phyloP scores from a whole-genome alignment of 148 eudicot genomes.

The Simmondsia chinensis region DNA sequence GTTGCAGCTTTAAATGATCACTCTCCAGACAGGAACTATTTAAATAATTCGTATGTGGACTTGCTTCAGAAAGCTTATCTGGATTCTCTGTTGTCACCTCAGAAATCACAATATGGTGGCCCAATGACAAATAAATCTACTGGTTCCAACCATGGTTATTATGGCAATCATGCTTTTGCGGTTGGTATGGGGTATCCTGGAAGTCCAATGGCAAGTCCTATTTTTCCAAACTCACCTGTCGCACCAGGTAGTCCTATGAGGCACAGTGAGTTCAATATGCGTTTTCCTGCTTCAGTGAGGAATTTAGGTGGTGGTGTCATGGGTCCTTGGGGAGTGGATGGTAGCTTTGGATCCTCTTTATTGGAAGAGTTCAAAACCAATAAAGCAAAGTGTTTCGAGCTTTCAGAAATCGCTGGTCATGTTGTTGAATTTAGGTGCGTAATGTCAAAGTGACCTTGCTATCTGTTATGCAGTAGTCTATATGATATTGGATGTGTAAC shows the following conservation, averaged over 20 bases:
- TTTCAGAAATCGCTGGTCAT: constrained; percentile 81
- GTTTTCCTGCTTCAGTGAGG: constrained; percentile 50
- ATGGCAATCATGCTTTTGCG: constrained; percentile 58
- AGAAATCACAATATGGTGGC: constrained; percentile 60
- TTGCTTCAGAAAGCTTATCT: constrained; percentile 75
- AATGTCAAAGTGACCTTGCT: background rate
- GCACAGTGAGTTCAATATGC: constrained; percentile 62
- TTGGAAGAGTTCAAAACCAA: constrained; percentile 96
- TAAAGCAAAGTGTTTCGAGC: constrained; percentile 82
- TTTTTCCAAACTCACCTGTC: constrained; percentile 60
- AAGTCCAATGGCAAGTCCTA: constrained; percentile 69
- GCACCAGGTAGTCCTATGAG: constrained; percentile 86
- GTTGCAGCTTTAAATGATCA: constrained; percentile 59
- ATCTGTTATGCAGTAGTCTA: background rate
- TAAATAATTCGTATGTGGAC: constrained; percentile 44
- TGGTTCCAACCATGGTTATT: constrained; percentile 67
- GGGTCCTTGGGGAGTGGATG: constrained; percentile 82
- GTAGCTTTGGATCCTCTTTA: constrained; percentile 57
- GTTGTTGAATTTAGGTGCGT: constrained; percentile 94
- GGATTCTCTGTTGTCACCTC: constrained; percentile 64
- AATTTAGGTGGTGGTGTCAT: constrained; percentile 62
- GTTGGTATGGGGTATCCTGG: constrained; percentile 92
- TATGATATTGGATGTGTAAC: constrained; percentile 2
- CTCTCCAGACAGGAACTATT: constrained; percentile 53
- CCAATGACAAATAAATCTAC: constrained; percentile 44